Evolutionary conservation across 2,329 filamentous ascomycete genomes (phyloP).

Genomic region (Stagonosporopsis cucurbitacearum): DNA sequence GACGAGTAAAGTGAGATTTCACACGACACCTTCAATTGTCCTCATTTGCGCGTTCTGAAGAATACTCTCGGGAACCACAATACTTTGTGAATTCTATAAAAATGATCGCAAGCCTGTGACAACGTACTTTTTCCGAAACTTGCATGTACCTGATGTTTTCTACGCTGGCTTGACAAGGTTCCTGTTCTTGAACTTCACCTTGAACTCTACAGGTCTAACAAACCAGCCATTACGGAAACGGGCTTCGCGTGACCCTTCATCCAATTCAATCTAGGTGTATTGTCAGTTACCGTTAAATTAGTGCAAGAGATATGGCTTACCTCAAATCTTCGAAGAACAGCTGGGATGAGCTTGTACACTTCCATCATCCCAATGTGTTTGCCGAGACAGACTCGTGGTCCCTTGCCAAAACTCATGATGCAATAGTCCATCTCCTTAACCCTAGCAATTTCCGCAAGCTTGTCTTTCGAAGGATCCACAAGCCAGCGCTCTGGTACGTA

Average conservation of each 20-base stretch:
- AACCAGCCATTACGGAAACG: background rate
- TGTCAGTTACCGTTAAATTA: background rate
- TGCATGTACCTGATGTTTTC: background rate
- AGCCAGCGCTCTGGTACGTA: background rate
- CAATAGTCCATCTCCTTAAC: slow-evolving; percentile 1
- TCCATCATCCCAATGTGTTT: slow-evolving; percentile 1
- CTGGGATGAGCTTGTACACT: background rate
- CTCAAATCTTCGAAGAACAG: background rate
- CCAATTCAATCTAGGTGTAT: background rate
- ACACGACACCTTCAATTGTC: too few relatives aligned
- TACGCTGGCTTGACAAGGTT: slow-evolving; percentile 41
- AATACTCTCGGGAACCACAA: too few relatives aligned
- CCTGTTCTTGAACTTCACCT: slow-evolving; percentile 32
- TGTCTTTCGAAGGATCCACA: background rate
- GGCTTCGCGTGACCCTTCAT: background rate
- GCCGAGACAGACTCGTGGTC: background rate
- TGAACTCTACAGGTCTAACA: background rate
- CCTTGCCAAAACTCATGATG: slow-evolving; percentile 1
- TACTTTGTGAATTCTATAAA: too few relatives aligned
- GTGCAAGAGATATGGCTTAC: background rate
- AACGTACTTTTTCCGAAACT: too few relatives aligned
- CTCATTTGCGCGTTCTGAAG: too few relatives aligned
- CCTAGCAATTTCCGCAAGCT: background rate
- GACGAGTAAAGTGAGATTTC: too few relatives aligned
- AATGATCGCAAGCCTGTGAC: too few relatives aligned